These are phyloP conservation scores for Rhododendron griersonianum DNA, from an alignment of 148 eudicot species.

Conservation along the genomic window DNA sequence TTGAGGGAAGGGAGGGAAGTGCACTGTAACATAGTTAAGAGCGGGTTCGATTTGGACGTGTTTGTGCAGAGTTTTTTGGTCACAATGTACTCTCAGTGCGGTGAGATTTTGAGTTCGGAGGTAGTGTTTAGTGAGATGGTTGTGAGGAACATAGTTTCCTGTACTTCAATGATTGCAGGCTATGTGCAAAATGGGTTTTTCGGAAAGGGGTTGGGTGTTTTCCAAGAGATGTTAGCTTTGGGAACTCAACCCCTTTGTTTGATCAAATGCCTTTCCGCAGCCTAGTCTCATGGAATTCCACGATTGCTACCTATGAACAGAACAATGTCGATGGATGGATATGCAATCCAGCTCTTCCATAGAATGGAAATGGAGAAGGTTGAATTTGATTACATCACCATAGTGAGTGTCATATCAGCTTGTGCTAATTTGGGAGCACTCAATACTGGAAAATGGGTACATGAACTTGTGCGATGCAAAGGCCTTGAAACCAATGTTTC, in stretches of 20 bases:
- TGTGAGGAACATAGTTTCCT: slow-evolving; percentile 14
- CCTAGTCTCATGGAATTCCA: slow-evolving; percentile 33
- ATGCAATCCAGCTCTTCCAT: slow-evolving; percentile 14
- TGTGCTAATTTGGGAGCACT: slow-evolving; percentile 20
- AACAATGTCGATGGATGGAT: slow-evolving; percentile 4
- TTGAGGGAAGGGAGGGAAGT: slow-evolving; percentile 16
- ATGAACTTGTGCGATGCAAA: slow-evolving; percentile 12
- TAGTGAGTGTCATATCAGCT: slow-evolving; percentile 22
- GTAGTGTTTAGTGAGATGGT: slow-evolving; percentile 8
- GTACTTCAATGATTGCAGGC: slow-evolving; percentile 22
- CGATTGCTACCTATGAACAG: slow-evolving; percentile 23
- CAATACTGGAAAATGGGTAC: slow-evolving; percentile 21
- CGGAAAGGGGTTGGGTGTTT: slow-evolving; percentile 1
- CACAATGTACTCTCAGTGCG: slow-evolving; percentile 15
- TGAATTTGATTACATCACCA: slow-evolving; percentile 19
- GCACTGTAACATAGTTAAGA: slow-evolving; percentile 14
- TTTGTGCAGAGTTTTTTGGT: slow-evolving; percentile 18
- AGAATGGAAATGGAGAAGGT: slow-evolving; percentile 11
- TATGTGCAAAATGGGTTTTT: slow-evolving; percentile 18
- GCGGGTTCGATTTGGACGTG: slow-evolving; percentile 10
- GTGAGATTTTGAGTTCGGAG: not conserved
- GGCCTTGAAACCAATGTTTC: slow-evolving; percentile 23
- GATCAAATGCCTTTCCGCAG: slow-evolving; percentile 12
- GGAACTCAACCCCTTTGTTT: slow-evolving; percentile 20
- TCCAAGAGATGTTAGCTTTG: slow-evolving; percentile 10